These are phyloP conservation scores for Ophidiomyces ophidiicola DNA, from an alignment of 2,329 filamentous ascomycete species.

Conservation along the genomic window DNA sequence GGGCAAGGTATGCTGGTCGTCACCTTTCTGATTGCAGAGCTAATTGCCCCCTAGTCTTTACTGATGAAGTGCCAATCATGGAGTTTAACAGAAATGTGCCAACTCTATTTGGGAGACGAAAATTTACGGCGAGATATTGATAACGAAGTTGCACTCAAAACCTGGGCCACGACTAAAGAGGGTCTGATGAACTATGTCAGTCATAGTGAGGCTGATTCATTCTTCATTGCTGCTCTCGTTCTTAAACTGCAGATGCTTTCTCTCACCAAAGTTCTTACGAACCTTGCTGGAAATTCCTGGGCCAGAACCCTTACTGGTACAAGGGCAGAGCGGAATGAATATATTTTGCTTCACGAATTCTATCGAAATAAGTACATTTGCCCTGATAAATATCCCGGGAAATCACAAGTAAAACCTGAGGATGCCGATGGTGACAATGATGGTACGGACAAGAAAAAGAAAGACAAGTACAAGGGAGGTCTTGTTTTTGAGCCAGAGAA, in stretches of 20 bases:
- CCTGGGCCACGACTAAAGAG: conserved; percentile 70
- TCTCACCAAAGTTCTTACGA: conserved; percentile 87
- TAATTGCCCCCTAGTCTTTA: conserved; percentile 46
- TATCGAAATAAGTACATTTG: conserved; percentile 95
- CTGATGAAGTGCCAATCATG: conserved; percentile 98
- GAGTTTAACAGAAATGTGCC: conserved; percentile 96
- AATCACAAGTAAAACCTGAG: conserved; percentile 57
- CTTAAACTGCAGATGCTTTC: conserved; percentile 84
- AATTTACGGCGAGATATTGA: conserved; percentile 72
- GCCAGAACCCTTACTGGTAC: conserved; percentile 90
- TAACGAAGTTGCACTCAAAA: conserved; percentile 72
- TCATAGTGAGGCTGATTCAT: conserved; percentile 90
- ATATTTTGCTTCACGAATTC: conserved; percentile 96
- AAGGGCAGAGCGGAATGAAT: conserved; percentile 93
- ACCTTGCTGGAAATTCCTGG: conserved; percentile 96
- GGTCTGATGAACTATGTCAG: conserved; percentile 87
- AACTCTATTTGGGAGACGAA: conserved; percentile 64
- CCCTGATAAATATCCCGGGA: conserved; percentile 82
- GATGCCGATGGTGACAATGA: conserved; percentile 61
- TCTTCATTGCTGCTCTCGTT: conserved; percentile 85
- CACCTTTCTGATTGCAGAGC: conserved; percentile 7
- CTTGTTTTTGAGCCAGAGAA: conserved; percentile 97
- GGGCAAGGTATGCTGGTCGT: conserved; percentile 51
- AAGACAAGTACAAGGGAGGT: conserved; percentile 98
- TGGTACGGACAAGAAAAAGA: conserved; percentile 71